Base-by-base conservation (phyloP, 2,329 filamentous ascomycete species). In the Ciborinia camelliae region DNA sequence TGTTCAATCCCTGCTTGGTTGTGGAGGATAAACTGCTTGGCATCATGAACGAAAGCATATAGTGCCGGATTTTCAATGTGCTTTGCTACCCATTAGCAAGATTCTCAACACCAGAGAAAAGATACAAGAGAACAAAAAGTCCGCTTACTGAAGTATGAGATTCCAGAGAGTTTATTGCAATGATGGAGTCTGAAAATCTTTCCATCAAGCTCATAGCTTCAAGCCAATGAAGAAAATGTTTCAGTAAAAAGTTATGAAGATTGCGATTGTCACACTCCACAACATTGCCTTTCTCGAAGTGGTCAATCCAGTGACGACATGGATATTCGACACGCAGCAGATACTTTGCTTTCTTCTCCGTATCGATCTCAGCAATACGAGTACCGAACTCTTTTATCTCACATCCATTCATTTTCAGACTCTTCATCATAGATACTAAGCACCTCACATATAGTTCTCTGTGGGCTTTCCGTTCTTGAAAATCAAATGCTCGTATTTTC, bases 211-310 rank as follows among this genome's bases (percentile, higher is more conserved):
- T 50, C 23, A 41, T 20, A 30, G 71, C 74, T 64, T 77, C 73
- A 20, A 77, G 69, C 75, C 74, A 77, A 63, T 77, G 71, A 0
- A 77, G 71, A 57, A 77, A 63, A 67, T 77, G 72, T 43, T 64
- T 58, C 61, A 70, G 58, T 6, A 78, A 69, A 66, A 77, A 77
- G 1, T 30, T 12, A 28, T 41, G 4, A 37, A 41, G 51, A 39
- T 50, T 5, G 10, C 43, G 45, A 15, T n/a, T 28, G 15, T 66
- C 26, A 10, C 7, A 10, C 50, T 53, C 26, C 30, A 62, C 20
- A 39, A 60, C 10, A 12, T 37, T 35, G n/a, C 30, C 48, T 26
- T 55, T 62, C 4, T 55, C 51, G 28, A 68, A 18, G 64, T 69
- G 68, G 2, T 67, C 28, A 5, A 66, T 50, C 64, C 66, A 68